A percentile compares a stretch with the other conserved stretches of the same genome.
These are phyloP conservation scores for Tricladium varicosporioides DNA, from an alignment of 2,329 filamentous ascomycete species.

Conservation along the genomic window DNA sequence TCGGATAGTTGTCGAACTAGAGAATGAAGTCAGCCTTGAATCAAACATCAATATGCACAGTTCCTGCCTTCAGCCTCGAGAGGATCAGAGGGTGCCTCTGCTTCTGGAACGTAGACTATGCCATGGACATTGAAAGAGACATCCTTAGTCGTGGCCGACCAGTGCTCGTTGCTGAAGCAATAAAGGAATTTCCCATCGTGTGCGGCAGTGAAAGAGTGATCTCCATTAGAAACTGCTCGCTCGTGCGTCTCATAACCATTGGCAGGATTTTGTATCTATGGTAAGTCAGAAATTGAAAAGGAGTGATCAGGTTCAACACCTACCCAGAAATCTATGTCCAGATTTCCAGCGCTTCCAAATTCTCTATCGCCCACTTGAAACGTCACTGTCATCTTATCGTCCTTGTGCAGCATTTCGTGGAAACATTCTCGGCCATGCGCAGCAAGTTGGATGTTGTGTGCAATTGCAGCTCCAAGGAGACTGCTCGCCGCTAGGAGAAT, in stretches of 20 bases:
- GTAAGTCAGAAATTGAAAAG: slow-evolving; percentile 18
- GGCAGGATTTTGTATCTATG: slow-evolving; percentile 73
- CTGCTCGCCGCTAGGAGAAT: slow-evolving; percentile 30
- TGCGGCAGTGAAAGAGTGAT: slow-evolving; percentile 85
- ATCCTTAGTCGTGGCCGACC: slow-evolving; percentile 94
- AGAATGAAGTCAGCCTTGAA: slow-evolving; percentile 3
- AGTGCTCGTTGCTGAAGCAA: slow-evolving; percentile 99
- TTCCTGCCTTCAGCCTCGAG: slow-evolving; percentile 80
- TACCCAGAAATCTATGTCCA: slow-evolving; percentile 99
- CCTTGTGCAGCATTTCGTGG: slow-evolving; percentile 86
- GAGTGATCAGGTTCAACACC: slow-evolving; percentile 30
- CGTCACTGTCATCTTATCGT: slow-evolving; percentile 97
- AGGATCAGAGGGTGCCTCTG: slow-evolving; percentile 79
- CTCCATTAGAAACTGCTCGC: slow-evolving; percentile 80
- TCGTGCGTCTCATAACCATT: slow-evolving; percentile 77
- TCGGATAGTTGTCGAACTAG: slow-evolving; percentile 81
- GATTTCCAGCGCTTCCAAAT: slow-evolving; percentile 88
- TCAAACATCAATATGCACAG: neutral
- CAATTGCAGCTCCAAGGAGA: slow-evolving; percentile 55
- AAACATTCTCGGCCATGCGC: slow-evolving; percentile 97
- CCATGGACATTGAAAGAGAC: slow-evolving; percentile 99
- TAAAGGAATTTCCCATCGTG: slow-evolving; percentile 89
- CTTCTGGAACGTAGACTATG: slow-evolving; percentile 93
- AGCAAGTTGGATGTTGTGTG: slow-evolving; percentile 94
- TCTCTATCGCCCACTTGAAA: slow-evolving; percentile 98